Evolutionary conservation across 805 yeast species (phyloP), one percentile per base, ranked within the genome.

Genomic region (Myxozyma sirexii): DNA sequence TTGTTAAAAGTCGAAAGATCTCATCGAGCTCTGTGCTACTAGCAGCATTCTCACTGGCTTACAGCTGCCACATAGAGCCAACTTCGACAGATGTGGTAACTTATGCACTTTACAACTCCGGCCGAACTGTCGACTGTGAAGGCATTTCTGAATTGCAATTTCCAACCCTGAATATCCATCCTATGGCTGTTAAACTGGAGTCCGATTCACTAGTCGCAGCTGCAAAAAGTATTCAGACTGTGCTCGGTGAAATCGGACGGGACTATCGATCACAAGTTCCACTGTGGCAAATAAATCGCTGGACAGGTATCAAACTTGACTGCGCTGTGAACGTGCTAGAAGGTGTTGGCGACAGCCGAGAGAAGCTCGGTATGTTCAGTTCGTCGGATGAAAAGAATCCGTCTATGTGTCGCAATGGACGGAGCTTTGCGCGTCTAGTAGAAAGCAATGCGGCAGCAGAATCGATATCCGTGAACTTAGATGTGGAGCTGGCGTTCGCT

Each of bases 31-130:
- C 33, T 6, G 6, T 65, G 19, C 38, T 62, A 6, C 47, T 65
- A 27, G 57, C 67, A 4, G 65, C 59, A 15, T 59, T 46, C 26
- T 54, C 63, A 5, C 15, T 10, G 21, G 55, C 50, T 3, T 56
- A 50, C 24, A 37, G 43, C 7, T 27, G n/a, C 4, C 37, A 27
- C 26, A 12, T 24, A 4, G 10, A 17, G 26, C 17, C n/a, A 29
- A 21, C 26, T 15, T 13, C 15, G 10, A 12, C 44, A 13, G 43
- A 56, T 2, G 12, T 19, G 12, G 54, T 56, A 10, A 56, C 56
- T 13, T 49, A 62, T 51, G 69, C 69, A 2, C 33, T 67, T 7
- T 67, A 67, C 51, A 51, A 59, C 27, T 67, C 69, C 17, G 69
- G 69, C 7, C 53, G 69, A 17, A 63, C 67, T 5, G 44, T 45